phyloP scores from a whole-genome alignment of 208 protist species.

The Trypanosoma congolense region DNA sequence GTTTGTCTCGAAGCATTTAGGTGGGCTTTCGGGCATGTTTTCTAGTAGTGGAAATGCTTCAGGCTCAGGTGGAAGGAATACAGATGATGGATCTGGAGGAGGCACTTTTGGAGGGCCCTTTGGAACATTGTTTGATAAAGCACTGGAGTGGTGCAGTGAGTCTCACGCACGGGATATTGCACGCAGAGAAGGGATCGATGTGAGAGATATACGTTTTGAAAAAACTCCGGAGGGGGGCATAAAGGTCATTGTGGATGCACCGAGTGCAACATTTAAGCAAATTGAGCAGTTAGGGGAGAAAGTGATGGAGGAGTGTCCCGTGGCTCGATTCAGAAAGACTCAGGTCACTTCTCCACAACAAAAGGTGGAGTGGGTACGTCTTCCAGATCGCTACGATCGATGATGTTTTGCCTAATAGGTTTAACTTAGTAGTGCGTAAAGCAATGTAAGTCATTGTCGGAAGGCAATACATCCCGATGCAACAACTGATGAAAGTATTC shows the following conservation, averaged over 20 bases:
- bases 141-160: conserved; percentile 82
- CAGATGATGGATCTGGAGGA: too few species aligned
- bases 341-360: conserved; percentile 53
- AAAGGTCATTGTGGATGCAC: conserved; percentile 79
- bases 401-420: too few species aligned
- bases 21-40: too few species aligned
- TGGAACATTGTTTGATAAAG: conserved; percentile 71
- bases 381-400: conserved; percentile 65
- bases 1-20: too few species aligned
- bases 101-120: conserved; percentile 39
- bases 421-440: too few species aligned
- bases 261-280: conserved; percentile 72
- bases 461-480: too few species aligned
- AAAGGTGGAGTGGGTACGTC: conserved; percentile 75
- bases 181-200: conserved; percentile 58
- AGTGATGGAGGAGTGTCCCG: conserved; percentile 84
- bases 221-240: conserved; percentile 65
- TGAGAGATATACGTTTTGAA: conserved; percentile 75
- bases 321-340: conserved; percentile 81
- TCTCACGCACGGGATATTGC: conserved; percentile 78
- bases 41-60: too few species aligned
- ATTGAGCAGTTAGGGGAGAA: conserved; percentile 80
- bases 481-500: too few species aligned
- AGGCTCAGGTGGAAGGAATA: too few species aligned
- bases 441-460: too few species aligned